Percentiles rank a stretch among this genome's conserved stretches.
phyloP scores from a whole-genome alignment of 1,284 basidiomycete species.

The Neonothopanus nambi region DNA sequence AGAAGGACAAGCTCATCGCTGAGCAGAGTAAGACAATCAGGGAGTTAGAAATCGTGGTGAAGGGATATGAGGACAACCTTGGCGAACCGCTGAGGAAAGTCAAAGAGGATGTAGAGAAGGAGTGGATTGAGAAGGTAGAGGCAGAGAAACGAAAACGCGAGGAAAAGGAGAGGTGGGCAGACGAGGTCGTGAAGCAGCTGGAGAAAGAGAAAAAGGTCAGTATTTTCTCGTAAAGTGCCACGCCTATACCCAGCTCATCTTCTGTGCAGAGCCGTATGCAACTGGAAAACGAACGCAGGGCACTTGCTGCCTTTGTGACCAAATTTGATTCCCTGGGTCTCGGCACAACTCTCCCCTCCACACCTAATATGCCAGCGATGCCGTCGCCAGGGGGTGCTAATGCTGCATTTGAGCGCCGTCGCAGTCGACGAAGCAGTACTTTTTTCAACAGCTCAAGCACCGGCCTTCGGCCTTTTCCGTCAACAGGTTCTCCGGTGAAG shows the following conservation, averaged over 20 bases:
- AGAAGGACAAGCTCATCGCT: slow-evolving; percentile 69
- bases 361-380: slow-evolving; percentile 36
- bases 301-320: slow-evolving; percentile 72
- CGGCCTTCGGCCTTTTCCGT: slow-evolving; percentile 2
- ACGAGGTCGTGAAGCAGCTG: slow-evolving; percentile 67
- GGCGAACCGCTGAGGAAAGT: slow-evolving; percentile 73
- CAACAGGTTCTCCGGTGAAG: background rate
- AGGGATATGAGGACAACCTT: slow-evolving; percentile 57
- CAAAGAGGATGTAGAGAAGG: slow-evolving; percentile 79
- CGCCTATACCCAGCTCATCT: background rate
- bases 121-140: slow-evolving; percentile 68
- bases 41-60: slow-evolving; percentile 70
- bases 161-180: slow-evolving; percentile 71
- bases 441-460: background rate
- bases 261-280: slow-evolving; percentile 42
- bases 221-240: slow-evolving; percentile 9
- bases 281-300: slow-evolving; percentile 73
- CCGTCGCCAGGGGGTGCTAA: slow-evolving; percentile 51
- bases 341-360: slow-evolving; percentile 36
- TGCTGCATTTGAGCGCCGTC: slow-evolving; percentile 44
- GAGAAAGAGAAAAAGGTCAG: slow-evolving; percentile 72
- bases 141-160: slow-evolving; percentile 58
- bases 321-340: slow-evolving; percentile 74
- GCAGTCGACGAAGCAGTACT: slow-evolving; percentile 26
- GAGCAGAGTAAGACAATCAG: slow-evolving; percentile 70